Base-by-base conservation (phyloP, 225 moss, liverwort and hornwort species). In the Climacium dendroides region DNA sequence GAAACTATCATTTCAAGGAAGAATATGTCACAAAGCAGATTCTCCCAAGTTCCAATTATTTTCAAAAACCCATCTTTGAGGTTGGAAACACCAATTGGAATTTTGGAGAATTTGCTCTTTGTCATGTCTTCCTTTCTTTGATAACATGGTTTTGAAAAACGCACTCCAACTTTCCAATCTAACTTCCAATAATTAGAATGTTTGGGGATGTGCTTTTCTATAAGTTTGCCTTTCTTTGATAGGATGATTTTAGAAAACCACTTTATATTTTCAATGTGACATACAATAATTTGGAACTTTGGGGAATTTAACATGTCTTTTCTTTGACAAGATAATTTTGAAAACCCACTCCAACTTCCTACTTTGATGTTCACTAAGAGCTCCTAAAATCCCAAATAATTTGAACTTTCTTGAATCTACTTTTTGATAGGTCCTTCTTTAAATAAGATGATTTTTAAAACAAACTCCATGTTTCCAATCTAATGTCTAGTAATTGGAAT, bases 141-240 rank as follows among this genome's bases (percentile, higher is more conserved):
- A 70, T 5, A 70, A 5, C 15, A 43, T 26, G 20, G 6, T 35
- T 35, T 19, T 35, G 11, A 65, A 65, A 26, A 41, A 41, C 3
- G 4, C 3, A 71, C 41, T 71, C 6, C 43, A 71, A 15, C 43
- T 71, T 71, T n/a, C 26, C 3, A 16, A 5, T 41, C 0, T 25
- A 0, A 15, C 0, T 0, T 1, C 5, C 3, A 69, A 39, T 39
- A 41, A 14, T 69, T 8, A 2, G 1, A 41, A 41, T 1, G 5
- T 1, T 15, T 0, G 1, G 3, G 4, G 37, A 37, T 37, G 0
- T 23, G 2, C 0, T 67, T 23, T 13, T 13, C 13, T 0, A 66
- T 3, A 3, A 0, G n/a, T 20, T 20, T 20, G 19, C 11, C 11
- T 23, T 37, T 69, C 6, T 69, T 24, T 69, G 1, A 70, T 0